Evolutionary conservation across 2,329 filamentous ascomycete species (phyloP), one percentile per base, ranked within the genome.

Genomic region (Stemphylium beticola): DNA sequence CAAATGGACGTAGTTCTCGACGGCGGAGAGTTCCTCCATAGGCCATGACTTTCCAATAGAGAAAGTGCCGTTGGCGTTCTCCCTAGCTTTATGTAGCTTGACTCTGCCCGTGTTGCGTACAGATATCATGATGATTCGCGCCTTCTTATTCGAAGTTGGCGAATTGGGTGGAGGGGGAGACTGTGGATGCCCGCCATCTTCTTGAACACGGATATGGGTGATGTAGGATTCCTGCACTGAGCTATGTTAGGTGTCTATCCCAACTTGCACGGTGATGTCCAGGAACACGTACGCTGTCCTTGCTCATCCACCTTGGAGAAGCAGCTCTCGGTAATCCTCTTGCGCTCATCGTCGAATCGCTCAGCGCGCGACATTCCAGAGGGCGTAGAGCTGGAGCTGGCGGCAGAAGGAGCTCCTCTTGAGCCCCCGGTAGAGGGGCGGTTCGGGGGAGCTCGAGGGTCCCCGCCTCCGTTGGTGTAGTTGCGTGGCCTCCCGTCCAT

Each of bases 1-100:
- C 17, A 85, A 75, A 38, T 87, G 83, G 6, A 86, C 88, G 71
- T 88, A 98, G 22, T 92, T 95, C 74, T 96, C 90, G 62, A 99
- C 90, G 40, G 85, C 83, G 4, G 85, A 84, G 43, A 99, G 80
- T 72, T 99, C 95, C 76, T 98, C 93, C 64, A 99, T 84, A 73
- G 93, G 90, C 95, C 95, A 99, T 3, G 95, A 96, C 79, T 99
- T 99, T 63, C 95, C 95, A 64, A 99, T 96, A 17, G 93, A 98
- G 76, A 97, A 99, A 20, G 91, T 87, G 51, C 92, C 92, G 74
- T 96, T 97, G 51, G 85, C 82, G 74, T 99, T 99, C 78, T 99
- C 95, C 67, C 96, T 89, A 53, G 92, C 93, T 77, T 99, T 99
- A 81, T 99, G 95, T 80, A 99, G 87, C 69, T 93, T 90, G 44